Base-by-base conservation (phyloP, 2,329 filamentous ascomycete genomes). In the Mollisiaceae sp. region DNA sequence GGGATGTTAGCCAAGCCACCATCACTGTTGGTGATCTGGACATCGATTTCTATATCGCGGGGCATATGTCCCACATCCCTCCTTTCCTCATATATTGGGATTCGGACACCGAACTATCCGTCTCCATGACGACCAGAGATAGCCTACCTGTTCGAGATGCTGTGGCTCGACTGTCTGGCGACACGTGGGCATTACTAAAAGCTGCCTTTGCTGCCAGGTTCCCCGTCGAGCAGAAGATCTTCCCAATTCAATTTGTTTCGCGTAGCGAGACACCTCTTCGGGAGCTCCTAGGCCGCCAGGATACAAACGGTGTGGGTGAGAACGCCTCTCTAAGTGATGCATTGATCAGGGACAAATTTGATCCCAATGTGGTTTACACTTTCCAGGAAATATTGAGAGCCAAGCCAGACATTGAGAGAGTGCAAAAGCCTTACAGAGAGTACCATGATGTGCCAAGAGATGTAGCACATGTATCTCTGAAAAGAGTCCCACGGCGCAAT, bases 1-100 rank as follows among this genome's bases (percentile, higher is more conserved):
- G 82, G 84, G 0, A 96, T 92, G 87, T 87, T 85, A 63, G 83
- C 86, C 68, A 74, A 77, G 54, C 82, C 82, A 2, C 71, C 69
- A 15, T 85, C 80, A 39, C 77, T 84, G 18, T 71, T 20, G 63
- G 63, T 15, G 63, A 58, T 27, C 14, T 70, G 11, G 56, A 66
- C 4, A 59, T 72, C 24, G 24, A 67, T 3, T 47, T 73, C 1
- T 65, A 65, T 54, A 60, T 75, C 8, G 74, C 74, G 1, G 55
- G 66, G 14, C 52, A 47, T 27, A 22, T 73, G 8, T 71, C 70
- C 11, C 4, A 24, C 2, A 43, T 75, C n/a, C 54, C 69, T 22
- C 50, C 68, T 1, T 70, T 75, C 27, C 50, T 50, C 18, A 12
- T 76, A 24, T 74, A 73, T 36, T 76, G 74, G 75, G 71, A 77